Percentiles rank a stretch among this genome's conserved stretches.
phyloP scores from a whole-genome alignment of 805 yeast species.

The Wickerhamia fluorescens region DNA sequence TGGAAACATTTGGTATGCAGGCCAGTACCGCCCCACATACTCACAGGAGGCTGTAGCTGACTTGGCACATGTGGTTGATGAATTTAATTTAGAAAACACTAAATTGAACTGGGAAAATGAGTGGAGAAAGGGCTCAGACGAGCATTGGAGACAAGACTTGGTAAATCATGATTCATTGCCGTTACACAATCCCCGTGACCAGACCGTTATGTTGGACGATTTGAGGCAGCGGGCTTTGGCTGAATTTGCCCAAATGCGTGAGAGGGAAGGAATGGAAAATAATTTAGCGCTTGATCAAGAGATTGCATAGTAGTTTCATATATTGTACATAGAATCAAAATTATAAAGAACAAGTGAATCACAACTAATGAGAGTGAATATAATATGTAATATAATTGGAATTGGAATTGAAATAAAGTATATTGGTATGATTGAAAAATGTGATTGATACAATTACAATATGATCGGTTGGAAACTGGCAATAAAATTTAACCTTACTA shows the following conservation, averaged over 20 bases:
- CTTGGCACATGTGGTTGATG: constrained; percentile 61
- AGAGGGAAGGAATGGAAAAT: constrained; percentile 5
- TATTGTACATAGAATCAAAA: constrained; percentile 5
- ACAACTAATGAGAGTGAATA: too few species aligned
- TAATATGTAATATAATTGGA: too few species aligned
- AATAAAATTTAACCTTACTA: too few species aligned
- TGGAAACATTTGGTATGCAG: constrained; percentile 80
- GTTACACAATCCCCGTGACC: constrained; percentile 56
- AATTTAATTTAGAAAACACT: constrained; percentile 42
- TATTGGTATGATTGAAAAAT: too few species aligned
- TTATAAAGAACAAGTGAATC: background rate
- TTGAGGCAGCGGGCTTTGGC: constrained; percentile 37
- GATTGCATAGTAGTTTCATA: constrained; percentile 3
- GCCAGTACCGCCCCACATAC: constrained; percentile 84
- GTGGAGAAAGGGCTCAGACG: constrained; percentile 81
- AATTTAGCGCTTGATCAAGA: too few species aligned
- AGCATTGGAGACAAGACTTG: constrained; percentile 57
- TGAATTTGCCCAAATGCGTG: constrained; percentile 24
- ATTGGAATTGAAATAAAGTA: too few species aligned
- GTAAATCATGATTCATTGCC: constrained; percentile 59
- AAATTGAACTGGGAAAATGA: constrained; percentile 74
- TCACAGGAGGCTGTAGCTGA: constrained; percentile 91
- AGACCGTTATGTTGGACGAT: constrained; percentile 57
- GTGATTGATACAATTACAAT: too few species aligned
- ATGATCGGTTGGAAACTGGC: too few species aligned